Evolutionary conservation across 257 asterid species (phyloP).

Genomic region (Solanum chiquidenum): DNA sequence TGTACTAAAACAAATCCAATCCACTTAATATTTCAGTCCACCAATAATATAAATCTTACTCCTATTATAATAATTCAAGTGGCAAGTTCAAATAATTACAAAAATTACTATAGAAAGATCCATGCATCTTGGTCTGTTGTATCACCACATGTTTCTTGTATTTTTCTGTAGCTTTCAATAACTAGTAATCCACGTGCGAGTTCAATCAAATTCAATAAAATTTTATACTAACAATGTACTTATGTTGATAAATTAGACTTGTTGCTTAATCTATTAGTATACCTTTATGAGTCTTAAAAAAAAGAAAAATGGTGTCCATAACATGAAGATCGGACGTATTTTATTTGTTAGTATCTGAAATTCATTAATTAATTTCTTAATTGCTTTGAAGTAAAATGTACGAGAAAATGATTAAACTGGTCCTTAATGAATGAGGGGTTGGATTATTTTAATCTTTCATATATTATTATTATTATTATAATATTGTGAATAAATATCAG

Average conservation of each 20-base stretch:
- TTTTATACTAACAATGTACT: too few species aligned
- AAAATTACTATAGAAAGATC: neutral
- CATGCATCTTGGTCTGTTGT: neutral
- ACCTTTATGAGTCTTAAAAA: neutral
- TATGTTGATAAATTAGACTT: neutral
- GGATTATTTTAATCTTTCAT: neutral
- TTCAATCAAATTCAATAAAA: too few species aligned
- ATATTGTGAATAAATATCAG: neutral
- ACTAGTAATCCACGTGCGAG: neutral
- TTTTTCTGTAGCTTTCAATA: neutral
- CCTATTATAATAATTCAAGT: neutral
- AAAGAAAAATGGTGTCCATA: neutral
- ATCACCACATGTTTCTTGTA: neutral
- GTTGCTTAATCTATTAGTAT: neutral
- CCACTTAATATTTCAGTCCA: neutral
- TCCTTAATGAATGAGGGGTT: neutral
- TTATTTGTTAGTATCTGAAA: neutral
- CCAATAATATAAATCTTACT: neutral
- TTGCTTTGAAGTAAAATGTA: neutral
- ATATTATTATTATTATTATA: too few species aligned
- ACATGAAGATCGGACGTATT: neutral
- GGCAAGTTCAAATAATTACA: neutral
- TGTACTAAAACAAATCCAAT: neutral
- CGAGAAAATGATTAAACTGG: neutral
- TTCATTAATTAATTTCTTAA: neutral